phyloP scores from a whole-genome alignment of 108 stramenopile genomes.

The Aurantiochytrium sp. region DNA sequence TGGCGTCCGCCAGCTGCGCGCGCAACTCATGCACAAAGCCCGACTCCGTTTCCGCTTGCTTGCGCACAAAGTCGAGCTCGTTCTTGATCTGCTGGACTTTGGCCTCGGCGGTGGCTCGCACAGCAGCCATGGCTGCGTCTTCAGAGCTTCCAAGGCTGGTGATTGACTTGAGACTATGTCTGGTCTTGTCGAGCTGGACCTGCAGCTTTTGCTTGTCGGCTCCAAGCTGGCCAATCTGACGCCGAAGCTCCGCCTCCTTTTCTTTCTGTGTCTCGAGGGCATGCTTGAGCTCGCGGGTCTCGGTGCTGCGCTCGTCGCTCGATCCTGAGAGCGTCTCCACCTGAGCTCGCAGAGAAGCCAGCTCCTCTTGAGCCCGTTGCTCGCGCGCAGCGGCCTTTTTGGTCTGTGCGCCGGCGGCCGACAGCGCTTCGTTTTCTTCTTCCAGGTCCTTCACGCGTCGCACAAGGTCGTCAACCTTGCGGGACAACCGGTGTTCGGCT shows the following conservation, averaged over 20 bases:
- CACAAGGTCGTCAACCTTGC: background rate
- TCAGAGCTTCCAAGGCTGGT: background rate
- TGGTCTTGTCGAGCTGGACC: background rate
- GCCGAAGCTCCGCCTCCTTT: background rate
- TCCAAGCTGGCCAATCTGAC: background rate
- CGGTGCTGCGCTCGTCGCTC: background rate
- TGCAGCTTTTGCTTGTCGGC: background rate
- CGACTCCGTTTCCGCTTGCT: background rate
- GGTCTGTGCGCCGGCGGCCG: background rate
- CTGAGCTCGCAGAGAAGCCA: background rate
- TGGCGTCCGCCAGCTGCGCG: background rate
- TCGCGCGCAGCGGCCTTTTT: background rate
- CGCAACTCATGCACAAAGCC: background rate
- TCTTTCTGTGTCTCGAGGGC: background rate
- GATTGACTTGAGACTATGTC: background rate
- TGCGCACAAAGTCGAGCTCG: slow-evolving; percentile 12
- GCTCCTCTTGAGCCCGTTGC: background rate
- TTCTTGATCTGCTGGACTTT: background rate
- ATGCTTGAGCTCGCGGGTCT: background rate
- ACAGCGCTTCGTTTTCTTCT: background rate
- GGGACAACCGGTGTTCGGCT: background rate
- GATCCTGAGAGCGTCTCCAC: background rate
- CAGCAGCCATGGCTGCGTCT: slow-evolving; percentile 3
- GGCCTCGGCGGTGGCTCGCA: background rate
- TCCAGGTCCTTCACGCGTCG: background rate